phyloP scores from a whole-genome alignment of 306 rosid species.

The Cucurbita argyrosperma region DNA sequence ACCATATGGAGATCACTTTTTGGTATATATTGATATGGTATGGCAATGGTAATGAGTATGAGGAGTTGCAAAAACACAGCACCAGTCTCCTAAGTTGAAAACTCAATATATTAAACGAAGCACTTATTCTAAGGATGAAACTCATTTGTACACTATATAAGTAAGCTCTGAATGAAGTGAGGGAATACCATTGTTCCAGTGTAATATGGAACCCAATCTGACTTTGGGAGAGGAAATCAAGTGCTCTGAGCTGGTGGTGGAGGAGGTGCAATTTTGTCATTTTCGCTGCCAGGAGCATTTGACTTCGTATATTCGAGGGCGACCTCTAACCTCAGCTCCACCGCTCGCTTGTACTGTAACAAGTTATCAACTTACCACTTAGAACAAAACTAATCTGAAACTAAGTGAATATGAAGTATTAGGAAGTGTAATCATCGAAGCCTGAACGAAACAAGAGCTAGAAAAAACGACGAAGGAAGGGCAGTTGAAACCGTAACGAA shows the following conservation, averaged over 20 bases:
- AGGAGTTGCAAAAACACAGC: slow-evolving; percentile 3
- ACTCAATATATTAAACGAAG: neutral
- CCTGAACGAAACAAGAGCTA: neutral
- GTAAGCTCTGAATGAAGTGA: slow-evolving; percentile 6
- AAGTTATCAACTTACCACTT: neutral
- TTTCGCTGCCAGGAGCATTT: slow-evolving; percentile 14
- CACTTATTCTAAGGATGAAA: neutral
- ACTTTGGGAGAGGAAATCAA: slow-evolving; percentile 4
- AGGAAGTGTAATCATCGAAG: neutral
- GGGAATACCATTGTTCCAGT: neutral
- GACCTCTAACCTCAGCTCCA: slow-evolving; percentile 57
- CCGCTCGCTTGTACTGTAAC: slow-evolving; percentile 81
- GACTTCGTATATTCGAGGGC: slow-evolving; percentile 46
- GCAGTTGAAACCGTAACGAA: neutral
- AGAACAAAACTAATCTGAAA: neutral
- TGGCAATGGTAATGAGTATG: neutral
- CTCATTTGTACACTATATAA: neutral
- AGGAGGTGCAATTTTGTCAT: slow-evolving; percentile 16
- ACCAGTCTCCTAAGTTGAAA: slow-evolving; percentile 6
- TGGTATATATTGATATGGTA: neutral
- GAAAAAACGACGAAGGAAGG: neutral
- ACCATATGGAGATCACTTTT: neutral
- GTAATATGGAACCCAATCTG: slow-evolving; percentile 3
- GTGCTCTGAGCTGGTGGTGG: slow-evolving; percentile 19
- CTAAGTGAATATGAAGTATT: neutral